phyloP scores from a whole-genome alignment of 371 early-diverging fungal species.

The Lichtheimia ramosa region DNA sequence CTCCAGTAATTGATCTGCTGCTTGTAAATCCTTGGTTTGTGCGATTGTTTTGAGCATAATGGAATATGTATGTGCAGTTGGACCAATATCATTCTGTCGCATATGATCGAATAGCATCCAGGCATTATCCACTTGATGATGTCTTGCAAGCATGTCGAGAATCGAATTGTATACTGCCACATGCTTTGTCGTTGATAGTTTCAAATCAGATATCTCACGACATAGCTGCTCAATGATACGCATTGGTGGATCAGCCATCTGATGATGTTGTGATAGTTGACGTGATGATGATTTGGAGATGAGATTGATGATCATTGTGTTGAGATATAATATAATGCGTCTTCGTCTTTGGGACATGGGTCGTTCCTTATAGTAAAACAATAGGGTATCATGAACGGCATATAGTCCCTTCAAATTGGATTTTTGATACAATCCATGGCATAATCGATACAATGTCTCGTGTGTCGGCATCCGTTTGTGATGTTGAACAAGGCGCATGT shows the following conservation, averaged over 20 bases:
- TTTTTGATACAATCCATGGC: slow-evolving; percentile 11
- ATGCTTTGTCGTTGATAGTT: background rate
- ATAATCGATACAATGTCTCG: slow-evolving; percentile 18
- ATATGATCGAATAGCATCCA: slow-evolving; percentile 10
- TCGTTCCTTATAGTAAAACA: slow-evolving; percentile 3
- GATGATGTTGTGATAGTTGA: too few species aligned
- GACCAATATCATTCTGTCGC: slow-evolving; percentile 4
- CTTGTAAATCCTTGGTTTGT: slow-evolving; percentile 1
- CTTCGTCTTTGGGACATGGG: slow-evolving; percentile 10
- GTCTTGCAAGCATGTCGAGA: slow-evolving; percentile 7
- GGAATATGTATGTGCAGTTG: slow-evolving; percentile 13
- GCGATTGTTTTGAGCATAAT: slow-evolving; percentile 11
- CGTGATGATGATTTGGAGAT: background rate
- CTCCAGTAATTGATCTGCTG: slow-evolving; percentile 9
- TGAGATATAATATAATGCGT: slow-evolving; percentile 16
- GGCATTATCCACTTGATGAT: background rate
- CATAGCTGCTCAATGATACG: slow-evolving; percentile 6
- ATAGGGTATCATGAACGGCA: slow-evolving; percentile 20
- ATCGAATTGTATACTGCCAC: slow-evolving; percentile 10
- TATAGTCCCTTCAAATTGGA: slow-evolving; percentile 17
- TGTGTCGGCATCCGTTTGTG: slow-evolving; percentile 11
- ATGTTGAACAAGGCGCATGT: slow-evolving; percentile 5
- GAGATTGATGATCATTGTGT: slow-evolving; percentile 18
- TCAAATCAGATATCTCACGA: slow-evolving; percentile 5
- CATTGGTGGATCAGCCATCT: background rate